Conservation (phyloP, 78 protist species). For the Pigoraptor vietnamica region DNA sequence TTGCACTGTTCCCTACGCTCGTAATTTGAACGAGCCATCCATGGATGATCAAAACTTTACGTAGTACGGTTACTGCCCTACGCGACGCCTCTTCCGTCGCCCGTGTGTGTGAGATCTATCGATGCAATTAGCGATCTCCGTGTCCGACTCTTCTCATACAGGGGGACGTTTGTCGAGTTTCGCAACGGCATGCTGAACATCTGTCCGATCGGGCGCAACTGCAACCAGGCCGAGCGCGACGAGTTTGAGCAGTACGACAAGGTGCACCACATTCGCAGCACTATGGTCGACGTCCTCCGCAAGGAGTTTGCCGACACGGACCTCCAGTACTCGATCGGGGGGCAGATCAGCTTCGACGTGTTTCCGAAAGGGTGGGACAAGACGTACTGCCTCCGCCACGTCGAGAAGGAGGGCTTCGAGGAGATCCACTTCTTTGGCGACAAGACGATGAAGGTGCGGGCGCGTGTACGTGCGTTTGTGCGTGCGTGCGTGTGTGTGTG, state of each 20-base stretch:
- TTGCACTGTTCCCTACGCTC: no score
- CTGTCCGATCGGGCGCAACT: conserved; percentile 98
- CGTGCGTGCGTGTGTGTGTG: neutral
- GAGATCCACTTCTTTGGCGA: conserved; percentile 98
- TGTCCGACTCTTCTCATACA: no score
- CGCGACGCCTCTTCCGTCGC: no score
- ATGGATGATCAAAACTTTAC: no score
- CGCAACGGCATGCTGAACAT: conserved; percentile 98
- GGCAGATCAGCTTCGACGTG: conserved; percentile 96
- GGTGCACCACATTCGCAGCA: conserved; percentile 59
- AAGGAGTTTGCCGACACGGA: conserved; percentile 64
- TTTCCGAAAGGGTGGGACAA: conserved; percentile 98
- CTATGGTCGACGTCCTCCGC: conserved; percentile 61
- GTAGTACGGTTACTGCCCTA: no score
- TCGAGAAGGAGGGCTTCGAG: conserved; percentile 39
- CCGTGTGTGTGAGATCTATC: no score
- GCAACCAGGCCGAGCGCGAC: conserved; percentile 89
- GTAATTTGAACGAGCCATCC: no score
- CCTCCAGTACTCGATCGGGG: conserved; percentile 92
- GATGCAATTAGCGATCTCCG: no score
- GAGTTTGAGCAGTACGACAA: conserved; percentile 84
- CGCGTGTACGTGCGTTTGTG: neutral
- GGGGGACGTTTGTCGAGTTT: conserved; percentile 96
- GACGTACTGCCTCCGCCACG: conserved; percentile 89
- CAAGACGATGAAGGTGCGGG: conserved; percentile 68